These are phyloP conservation scores for Cyathus striatus DNA, from an alignment of 768 basidiomycete species.

Conservation along the genomic window DNA sequence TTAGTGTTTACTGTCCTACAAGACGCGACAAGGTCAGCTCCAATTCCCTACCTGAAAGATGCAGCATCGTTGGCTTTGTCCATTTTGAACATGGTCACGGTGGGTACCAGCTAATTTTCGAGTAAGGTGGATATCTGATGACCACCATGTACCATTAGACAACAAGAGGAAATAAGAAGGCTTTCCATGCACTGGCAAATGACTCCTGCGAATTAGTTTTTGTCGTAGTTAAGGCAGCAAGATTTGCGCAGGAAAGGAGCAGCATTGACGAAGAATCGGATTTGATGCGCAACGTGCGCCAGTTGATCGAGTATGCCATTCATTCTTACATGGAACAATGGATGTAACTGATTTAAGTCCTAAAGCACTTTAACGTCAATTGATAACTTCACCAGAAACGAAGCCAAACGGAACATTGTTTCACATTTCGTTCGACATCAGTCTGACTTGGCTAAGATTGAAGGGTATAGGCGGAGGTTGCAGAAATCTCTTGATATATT, in stretches of 20 bases:
- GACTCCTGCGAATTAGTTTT: slow-evolving; percentile 18
- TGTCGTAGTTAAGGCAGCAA: slow-evolving; percentile 8
- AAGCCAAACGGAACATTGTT: slow-evolving; percentile 6
- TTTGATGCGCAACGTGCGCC: slow-evolving; percentile 9
- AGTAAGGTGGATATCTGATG: neutral
- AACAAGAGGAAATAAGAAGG: slow-evolving; percentile 15
- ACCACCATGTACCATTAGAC: slow-evolving; percentile 8
- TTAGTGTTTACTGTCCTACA: slow-evolving; percentile 14
- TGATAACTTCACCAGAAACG: slow-evolving; percentile 11
- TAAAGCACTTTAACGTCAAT: slow-evolving; percentile 12
- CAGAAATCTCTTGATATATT: slow-evolving; percentile 19
- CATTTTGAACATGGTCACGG: slow-evolving; percentile 13
- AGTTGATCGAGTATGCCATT: slow-evolving; percentile 13
- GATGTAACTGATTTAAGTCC: neutral
- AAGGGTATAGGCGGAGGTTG: slow-evolving; percentile 11
- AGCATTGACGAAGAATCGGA: slow-evolving; percentile 5
- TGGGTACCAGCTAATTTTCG: slow-evolving; percentile 1
- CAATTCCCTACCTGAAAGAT: slow-evolving; percentile 16
- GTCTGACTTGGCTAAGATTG: slow-evolving; percentile 10
- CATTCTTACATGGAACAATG: neutral
- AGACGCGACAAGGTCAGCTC: slow-evolving; percentile 10
- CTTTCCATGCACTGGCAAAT: slow-evolving; percentile 15
- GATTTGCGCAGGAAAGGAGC: slow-evolving; percentile 7
- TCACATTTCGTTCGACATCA: slow-evolving; percentile 9
- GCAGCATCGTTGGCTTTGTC: slow-evolving; percentile 13